These are phyloP conservation scores for Hanseniaspora meyeri DNA, from an alignment of 805 yeast species.

Conservation along the genomic window DNA sequence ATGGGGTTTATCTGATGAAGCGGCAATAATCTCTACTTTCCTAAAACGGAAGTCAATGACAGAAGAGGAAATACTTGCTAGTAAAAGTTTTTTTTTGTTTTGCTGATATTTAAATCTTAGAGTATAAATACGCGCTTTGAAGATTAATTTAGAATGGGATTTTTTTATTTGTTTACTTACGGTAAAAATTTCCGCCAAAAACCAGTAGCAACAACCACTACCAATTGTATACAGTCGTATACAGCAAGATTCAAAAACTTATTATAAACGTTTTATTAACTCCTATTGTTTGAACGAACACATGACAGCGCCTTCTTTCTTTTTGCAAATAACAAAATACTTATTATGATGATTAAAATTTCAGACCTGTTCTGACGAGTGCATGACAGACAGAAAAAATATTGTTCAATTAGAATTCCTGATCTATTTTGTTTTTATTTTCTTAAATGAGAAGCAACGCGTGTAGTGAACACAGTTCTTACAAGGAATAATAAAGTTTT, in stretches of 20 bases:
- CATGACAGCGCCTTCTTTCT: too few species aligned
- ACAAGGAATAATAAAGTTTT: neutral
- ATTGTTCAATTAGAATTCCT: constrained; percentile 13
- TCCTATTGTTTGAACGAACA: neutral
- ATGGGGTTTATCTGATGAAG: too few species aligned
- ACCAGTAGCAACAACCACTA: neutral
- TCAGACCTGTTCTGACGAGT: constrained; percentile 15
- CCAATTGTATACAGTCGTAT: neutral
- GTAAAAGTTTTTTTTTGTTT: too few species aligned
- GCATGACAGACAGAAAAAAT: constrained; percentile 14
- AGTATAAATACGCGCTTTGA: too few species aligned
- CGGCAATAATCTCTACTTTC: neutral
- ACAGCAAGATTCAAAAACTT: neutral
- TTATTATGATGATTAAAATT: constrained; percentile 11
- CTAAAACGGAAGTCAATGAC: neutral
- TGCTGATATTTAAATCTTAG: too few species aligned
- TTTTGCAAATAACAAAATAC: neutral
- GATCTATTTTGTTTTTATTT: neutral
- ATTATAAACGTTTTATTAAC: neutral
- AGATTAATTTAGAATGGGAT: too few species aligned
- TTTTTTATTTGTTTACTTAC: too few species aligned
- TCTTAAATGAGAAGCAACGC: neutral
- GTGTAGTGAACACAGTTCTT: neutral
- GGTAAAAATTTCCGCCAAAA: too few species aligned
- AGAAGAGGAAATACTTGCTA: too few species aligned